Conservation (phyloP, 768 basidiomycete genomes). For the Chalciporus chontae region DNA sequence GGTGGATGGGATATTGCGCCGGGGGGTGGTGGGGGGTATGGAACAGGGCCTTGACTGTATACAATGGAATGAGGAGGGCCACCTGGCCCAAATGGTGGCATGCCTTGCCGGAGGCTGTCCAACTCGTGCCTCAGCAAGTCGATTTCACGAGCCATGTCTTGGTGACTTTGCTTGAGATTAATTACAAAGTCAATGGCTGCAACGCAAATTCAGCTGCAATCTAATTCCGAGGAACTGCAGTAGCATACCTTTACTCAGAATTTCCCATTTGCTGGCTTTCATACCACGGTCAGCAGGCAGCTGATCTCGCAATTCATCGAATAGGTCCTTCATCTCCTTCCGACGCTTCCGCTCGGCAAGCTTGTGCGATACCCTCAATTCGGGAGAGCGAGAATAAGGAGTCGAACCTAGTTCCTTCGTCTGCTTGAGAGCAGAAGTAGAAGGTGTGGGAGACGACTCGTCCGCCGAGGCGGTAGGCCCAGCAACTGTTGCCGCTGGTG, state of each 20-base stretch:
- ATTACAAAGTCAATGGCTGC: constrained; percentile 86
- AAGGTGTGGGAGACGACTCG: constrained; percentile 38
- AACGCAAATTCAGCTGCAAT: constrained; percentile 4
- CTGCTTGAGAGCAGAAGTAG: constrained; percentile 33
- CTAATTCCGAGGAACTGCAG: neutral
- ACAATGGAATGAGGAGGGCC: constrained; percentile 47
- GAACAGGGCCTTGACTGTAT: constrained; percentile 48
- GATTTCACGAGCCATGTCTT: constrained; percentile 75
- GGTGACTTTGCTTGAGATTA: constrained; percentile 71
- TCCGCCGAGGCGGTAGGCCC: constrained; percentile 38
- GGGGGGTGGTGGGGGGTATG: constrained; percentile 44
- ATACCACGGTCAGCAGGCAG: constrained; percentile 89
- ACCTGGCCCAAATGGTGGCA: constrained; percentile 47
- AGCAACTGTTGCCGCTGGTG: constrained; percentile 34
- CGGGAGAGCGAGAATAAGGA: constrained; percentile 94
- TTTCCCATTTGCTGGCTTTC: constrained; percentile 99
- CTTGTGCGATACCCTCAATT: constrained; percentile 93
- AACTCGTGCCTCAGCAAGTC: constrained; percentile 77
- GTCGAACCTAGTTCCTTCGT: constrained; percentile 54
- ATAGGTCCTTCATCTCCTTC: constrained; percentile 99
- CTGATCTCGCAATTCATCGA: constrained; percentile 92
- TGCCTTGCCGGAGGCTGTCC: constrained; percentile 57
- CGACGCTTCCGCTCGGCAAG: constrained; percentile 94
- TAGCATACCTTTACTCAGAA: constrained; percentile 85
- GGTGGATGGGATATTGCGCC: constrained; percentile 42